phyloP scores from a whole-genome alignment of 345 rosid species.

The Chamaenerion angustifolium region DNA sequence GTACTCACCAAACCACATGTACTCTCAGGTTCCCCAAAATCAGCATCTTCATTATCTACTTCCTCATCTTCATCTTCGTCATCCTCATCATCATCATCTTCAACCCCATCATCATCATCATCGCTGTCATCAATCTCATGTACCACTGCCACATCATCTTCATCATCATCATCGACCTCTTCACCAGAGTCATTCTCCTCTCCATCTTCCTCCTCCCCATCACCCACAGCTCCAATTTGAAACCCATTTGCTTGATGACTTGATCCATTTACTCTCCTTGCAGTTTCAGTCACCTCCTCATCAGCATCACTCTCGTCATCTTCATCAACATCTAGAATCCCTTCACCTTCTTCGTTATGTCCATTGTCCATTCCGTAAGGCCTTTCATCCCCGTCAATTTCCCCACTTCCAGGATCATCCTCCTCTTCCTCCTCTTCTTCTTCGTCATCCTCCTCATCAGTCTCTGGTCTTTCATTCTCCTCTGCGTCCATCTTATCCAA shows the following conservation, averaged over 20 bases:
- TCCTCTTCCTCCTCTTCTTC: slow-evolving; percentile 55
- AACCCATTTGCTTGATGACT: slow-evolving; percentile 31
- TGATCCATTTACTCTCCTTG: slow-evolving; percentile 18
- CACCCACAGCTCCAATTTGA: slow-evolving; percentile 17
- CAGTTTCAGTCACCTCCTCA: slow-evolving; percentile 43
- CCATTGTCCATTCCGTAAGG: slow-evolving; percentile 34
- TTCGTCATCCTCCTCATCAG: slow-evolving; percentile 61
- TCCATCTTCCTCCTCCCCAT: slow-evolving; percentile 21
- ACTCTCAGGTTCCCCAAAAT: slow-evolving; percentile 24
- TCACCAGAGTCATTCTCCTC: slow-evolving; percentile 37
- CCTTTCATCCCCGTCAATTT: slow-evolving; percentile 49
- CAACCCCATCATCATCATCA: slow-evolving; percentile 35
- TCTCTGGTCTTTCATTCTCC: slow-evolving; percentile 67
- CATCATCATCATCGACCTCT: slow-evolving; percentile 30
- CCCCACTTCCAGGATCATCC: slow-evolving; percentile 66
- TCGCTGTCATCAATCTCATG: slow-evolving; percentile 34
- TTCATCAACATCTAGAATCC: slow-evolving; percentile 44
- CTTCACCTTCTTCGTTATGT: slow-evolving; percentile 34
- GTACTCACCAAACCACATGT: slow-evolving; percentile 28
- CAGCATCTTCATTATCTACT: slow-evolving; percentile 41
- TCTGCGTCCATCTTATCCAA: slow-evolving; percentile 76
- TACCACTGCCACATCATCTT: slow-evolving; percentile 19
- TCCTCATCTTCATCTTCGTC: slow-evolving; percentile 35
- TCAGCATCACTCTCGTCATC: slow-evolving; percentile 68
- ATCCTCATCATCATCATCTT: slow-evolving; percentile 12